Evolutionary conservation across 169 alveolate species (phyloP).

Genomic region (Plasmodium gaboni): DNA sequence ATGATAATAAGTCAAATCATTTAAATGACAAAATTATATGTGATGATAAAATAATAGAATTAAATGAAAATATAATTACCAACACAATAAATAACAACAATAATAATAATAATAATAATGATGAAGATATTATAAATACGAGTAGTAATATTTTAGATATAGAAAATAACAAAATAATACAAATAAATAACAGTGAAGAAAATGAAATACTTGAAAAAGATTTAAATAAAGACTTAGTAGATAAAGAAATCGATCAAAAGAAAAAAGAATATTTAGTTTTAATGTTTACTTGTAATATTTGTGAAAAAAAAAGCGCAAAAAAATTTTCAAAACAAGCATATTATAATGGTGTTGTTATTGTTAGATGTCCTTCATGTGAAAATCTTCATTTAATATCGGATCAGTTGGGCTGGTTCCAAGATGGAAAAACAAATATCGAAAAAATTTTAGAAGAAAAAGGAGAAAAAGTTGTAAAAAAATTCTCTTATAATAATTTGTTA

Average conservation of each 20-base stretch:
- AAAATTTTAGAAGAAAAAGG: constrained; percentile 77
- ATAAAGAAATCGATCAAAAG: not conserved
- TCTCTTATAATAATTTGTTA: constrained; percentile 53
- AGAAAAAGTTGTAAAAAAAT: constrained; percentile 77
- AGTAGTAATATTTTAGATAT: not conserved
- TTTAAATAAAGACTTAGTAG: not conserved
- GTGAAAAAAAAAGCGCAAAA: constrained; percentile 79
- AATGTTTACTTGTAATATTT: constrained; percentile 83
- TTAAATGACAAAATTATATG: not conserved
- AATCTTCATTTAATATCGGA: constrained; percentile 84
- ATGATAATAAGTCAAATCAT: too few species aligned
- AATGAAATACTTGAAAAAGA: not conserved
- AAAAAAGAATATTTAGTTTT: constrained; percentile 50
- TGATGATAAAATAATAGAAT: too few species aligned
- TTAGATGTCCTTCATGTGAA: constrained; percentile 81
- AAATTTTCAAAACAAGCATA: constrained; percentile 84
- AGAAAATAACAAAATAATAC: not conserved
- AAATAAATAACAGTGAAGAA: not conserved
- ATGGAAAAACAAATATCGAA: constrained; percentile 81
- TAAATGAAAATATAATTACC: too few species aligned
- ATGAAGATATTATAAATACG: not conserved
- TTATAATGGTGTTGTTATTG: constrained; percentile 83
- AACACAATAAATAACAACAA: not conserved
- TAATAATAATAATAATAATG: not conserved
- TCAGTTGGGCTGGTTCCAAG: constrained; percentile 87